Base-by-base conservation (phyloP, 169 alveolate species). In the Fabrea salina region DNA sequence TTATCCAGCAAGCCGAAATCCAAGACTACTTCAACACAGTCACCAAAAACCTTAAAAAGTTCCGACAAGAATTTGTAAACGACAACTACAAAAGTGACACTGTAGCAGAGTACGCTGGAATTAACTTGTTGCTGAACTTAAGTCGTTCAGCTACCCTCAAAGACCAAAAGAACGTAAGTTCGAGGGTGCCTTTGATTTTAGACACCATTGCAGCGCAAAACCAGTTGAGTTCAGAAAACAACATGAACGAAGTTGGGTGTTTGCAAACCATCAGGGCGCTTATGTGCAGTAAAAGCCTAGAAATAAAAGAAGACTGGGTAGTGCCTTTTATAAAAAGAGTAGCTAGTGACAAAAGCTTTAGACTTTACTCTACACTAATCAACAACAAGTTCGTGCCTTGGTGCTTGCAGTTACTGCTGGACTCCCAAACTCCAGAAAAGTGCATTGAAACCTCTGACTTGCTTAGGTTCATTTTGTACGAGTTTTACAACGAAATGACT, bases 191-290 rank as follows among this genome's bases (percentile, higher is more conserved):
- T 43, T 43, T 68, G 40, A 47, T 68, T 3, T 30, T 68, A 1
- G 78, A 68, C 19, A 68, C 78, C n/a, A 68, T 68, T 8, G 61
- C 61, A 0, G 78, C 78, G 0, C 78, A 68, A 44, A 68, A 68
- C 4, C 61, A 68, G 30, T 64, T 68, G 32, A 40, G 40, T 30
- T 13, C 41, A n/a, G 64, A 68, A 40, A n/a, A 68, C 19, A 68
- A 68, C 4, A 68, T 68, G 78, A 68, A 68, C 44, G 78, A 68
- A 68, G 61, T 68, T 1, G 78, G 78, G 16, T 68, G 78, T 43
- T 68, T 68, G 32, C 61, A 68, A 44, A 44, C 78, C 13, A 68
- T 68, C 16, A 68, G 78, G 44, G 78, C 78, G 8, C 78, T 68
- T 41, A 68, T 68, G 78, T 68, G 32, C 2, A 19, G 47, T 30